Percentiles rank a stretch among this genome's conserved stretches.
Evolutionary conservation across 2,329 filamentous ascomycete species (phyloP).

Genomic region (Fusarium liriodendri): DNA sequence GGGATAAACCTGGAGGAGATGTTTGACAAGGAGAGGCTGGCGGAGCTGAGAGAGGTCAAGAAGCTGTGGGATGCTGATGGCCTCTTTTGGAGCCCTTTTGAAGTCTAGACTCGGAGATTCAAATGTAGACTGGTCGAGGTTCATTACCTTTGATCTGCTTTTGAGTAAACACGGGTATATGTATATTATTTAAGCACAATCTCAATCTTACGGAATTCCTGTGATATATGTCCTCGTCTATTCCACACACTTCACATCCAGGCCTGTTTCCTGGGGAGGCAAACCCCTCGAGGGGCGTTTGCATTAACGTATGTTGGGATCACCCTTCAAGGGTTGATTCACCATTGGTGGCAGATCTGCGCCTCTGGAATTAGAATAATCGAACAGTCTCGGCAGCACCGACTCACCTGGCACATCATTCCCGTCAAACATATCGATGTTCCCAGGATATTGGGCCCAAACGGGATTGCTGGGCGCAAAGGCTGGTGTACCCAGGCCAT

Average conservation of each 20-base stretch:
- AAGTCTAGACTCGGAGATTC: neutral
- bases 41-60: constrained; percentile 33
- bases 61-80: constrained; percentile 38
- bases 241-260: neutral
- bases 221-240: neutral
- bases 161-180: neutral
- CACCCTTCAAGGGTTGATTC: neutral
- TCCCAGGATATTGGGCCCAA: neutral
- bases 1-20: constrained; percentile 34
- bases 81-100: constrained; percentile 44
- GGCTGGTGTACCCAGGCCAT: neutral
- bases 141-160: neutral
- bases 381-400: too few relatives aligned
- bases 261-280: neutral
- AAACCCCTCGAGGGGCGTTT: neutral
- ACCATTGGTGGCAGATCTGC: neutral
- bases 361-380: neutral
- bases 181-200: neutral
- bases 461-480: neutral
- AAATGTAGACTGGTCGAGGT: neutral
- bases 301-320: neutral
- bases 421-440: neutral
- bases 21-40: constrained; percentile 25
- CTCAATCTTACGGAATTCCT: neutral
- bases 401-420: too few relatives aligned